A percentile compares a stretch with the other conserved stretches of the same genome.
Evolutionary conservation across 23 red algal genomes (phyloP).

Genomic region (Pyropia yezoensis): DNA sequence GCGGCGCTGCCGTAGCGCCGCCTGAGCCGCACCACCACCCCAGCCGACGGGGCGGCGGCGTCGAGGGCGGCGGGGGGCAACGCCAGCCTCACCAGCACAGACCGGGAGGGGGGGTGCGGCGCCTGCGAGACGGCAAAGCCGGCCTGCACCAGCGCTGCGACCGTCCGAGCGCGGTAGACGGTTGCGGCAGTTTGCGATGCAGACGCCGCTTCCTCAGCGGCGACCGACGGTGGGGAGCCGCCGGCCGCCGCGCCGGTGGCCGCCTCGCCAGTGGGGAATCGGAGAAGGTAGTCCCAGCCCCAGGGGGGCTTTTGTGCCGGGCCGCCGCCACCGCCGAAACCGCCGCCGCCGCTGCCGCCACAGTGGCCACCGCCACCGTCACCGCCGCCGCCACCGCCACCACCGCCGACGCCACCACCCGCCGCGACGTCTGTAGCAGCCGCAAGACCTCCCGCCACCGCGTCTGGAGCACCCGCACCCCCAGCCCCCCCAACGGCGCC

Average conservation of each 20-base stretch:
- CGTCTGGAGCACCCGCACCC: no score
- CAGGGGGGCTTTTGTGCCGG: constrained; percentile 6
- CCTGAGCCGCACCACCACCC: constrained; percentile 12
- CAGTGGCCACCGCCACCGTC: neutral
- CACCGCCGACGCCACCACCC: neutral
- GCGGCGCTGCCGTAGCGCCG: constrained; percentile 22
- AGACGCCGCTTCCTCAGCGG: constrained; percentile 6
- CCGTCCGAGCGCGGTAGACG: neutral
- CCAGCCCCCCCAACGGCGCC: no score
- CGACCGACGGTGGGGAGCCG: neutral
- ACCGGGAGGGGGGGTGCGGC: constrained; percentile 8
- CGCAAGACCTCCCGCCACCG: no score
- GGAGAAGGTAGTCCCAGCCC: constrained; percentile 58
- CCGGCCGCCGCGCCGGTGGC: no score
- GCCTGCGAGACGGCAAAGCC: constrained; percentile 25
- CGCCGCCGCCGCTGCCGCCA: neutral
- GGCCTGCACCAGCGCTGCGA: constrained; percentile 10
- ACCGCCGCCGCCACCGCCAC: constrained; percentile 1
- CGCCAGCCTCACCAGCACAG: constrained; percentile 30
- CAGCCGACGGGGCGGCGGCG: constrained; percentile 11
- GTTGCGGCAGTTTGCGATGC: neutral
- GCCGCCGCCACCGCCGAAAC: neutral
- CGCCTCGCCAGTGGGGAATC: constrained; percentile 10
- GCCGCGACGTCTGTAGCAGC: neutral
- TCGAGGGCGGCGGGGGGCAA: constrained; percentile 14